Evolutionary conservation across 1,284 basidiomycete genomes (phyloP).

Genomic region (Boletellus deceptivus): DNA sequence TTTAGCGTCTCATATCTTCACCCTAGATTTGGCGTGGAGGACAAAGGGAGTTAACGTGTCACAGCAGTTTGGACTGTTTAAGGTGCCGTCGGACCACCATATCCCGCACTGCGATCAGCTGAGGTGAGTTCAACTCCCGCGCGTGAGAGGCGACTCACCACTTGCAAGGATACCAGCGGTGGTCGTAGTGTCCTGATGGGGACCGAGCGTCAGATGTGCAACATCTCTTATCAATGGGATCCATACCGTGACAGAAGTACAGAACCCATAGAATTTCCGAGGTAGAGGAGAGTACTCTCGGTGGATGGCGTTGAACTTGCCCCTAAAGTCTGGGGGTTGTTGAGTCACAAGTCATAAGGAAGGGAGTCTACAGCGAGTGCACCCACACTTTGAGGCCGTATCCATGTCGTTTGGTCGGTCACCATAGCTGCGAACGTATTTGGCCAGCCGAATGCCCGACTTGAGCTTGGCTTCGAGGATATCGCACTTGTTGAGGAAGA

Average conservation of each 20-base stretch:
- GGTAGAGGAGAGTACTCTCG: constrained; percentile 72
- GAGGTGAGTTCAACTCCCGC: background rate
- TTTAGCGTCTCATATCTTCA: background rate
- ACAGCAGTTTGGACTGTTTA: constrained; percentile 60
- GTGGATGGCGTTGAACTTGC: constrained; percentile 77
- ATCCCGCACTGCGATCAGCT: constrained; percentile 31
- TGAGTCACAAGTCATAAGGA: background rate
- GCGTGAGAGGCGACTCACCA: constrained; percentile 42
- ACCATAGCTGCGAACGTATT: constrained; percentile 72
- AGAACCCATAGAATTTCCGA: constrained; percentile 76
- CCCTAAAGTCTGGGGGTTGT: constrained; percentile 54
- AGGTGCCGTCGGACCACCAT: constrained; percentile 38
- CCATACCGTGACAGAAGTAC: constrained; percentile 69
- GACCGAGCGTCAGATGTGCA: constrained; percentile 5
- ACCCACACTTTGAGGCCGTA: constrained; percentile 64
- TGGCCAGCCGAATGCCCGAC: constrained; percentile 57
- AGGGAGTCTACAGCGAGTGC: background rate
- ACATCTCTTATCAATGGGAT: background rate
- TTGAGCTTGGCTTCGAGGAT: constrained; percentile 65
- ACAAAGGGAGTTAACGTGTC: constrained; percentile 6
- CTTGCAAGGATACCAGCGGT: constrained; percentile 77
- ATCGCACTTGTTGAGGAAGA: constrained; percentile 82
- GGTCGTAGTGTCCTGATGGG: constrained; percentile 60
- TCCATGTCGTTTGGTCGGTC: constrained; percentile 72
- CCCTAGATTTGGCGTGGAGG: constrained; percentile 5